These are phyloP conservation scores for Apiospora sp. DNA, from an alignment of 2,329 filamentous ascomycete genomes.

Conservation along the genomic window DNA sequence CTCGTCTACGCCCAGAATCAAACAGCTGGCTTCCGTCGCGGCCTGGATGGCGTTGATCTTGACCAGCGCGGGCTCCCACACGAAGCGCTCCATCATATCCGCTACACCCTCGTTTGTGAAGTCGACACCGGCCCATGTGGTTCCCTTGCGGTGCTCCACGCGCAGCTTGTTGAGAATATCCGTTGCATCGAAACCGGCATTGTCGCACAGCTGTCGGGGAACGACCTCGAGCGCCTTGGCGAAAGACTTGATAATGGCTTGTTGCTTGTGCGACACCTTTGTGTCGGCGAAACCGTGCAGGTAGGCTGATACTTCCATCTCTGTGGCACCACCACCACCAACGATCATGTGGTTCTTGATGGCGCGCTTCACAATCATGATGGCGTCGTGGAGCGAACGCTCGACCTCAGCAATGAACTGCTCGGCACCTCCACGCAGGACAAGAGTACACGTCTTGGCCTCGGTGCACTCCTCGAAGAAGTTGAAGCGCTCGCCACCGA, in stretches of 20 bases:
- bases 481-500: constrained; percentile 97
- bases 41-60: constrained; percentile 98
- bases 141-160: constrained; percentile 94
- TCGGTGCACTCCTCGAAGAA: constrained; percentile 96
- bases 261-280: constrained; percentile 93
- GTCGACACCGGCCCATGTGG: constrained; percentile 94
- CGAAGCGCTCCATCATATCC: constrained; percentile 94
- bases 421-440: constrained; percentile 94
- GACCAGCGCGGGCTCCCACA: constrained; percentile 96
- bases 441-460: constrained; percentile 95
- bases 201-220: constrained; percentile 96
- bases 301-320: constrained; percentile 97
- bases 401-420: constrained; percentile 99
- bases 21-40: constrained; percentile 91
- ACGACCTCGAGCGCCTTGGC: constrained; percentile 97
- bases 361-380: constrained; percentile 99
- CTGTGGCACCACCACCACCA: constrained; percentile 89
- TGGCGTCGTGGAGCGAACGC: constrained; percentile 95
- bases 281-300: constrained; percentile 92
- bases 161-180: constrained; percentile 96
- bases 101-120: constrained; percentile 90
- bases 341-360: constrained; percentile 96
- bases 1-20: constrained; percentile 97
- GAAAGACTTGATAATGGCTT: constrained; percentile 96
- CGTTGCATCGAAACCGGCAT: constrained; percentile 96